Base-by-base conservation (phyloP, 169 alveolate species). In the Eimeria necatrix region DNA sequence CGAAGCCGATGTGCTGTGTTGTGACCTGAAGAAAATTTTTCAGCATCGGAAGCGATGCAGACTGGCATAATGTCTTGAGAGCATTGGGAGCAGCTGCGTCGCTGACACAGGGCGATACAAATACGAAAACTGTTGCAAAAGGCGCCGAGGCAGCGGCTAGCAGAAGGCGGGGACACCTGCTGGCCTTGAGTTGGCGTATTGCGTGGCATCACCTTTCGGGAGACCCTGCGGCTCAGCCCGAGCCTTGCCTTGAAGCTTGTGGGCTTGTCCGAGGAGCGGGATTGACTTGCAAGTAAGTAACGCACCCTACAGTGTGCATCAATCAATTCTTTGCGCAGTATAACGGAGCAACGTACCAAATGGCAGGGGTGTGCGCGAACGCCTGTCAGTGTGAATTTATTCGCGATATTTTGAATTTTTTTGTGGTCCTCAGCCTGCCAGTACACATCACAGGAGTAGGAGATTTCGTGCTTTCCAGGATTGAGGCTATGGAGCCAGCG, bases 381-480 rank as follows among this genome's bases (percentile, higher is more conserved):
- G 32, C 32, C 48, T 68, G 80, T 20, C 48, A 18, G 80, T 68
- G 80, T 32, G n/a, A 9, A 32, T 32, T 32, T 32, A 32, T 32
- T 32, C 41, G 41, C 41, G 41, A 32, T 32, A 32, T 32, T 32
- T 32, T 32, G n/a, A 32, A 2, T 32, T 32, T 32, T 32, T 32
- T 32, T 32, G 41, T 32, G 41, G 41, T 32, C 41, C 41, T 32
- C 86, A 84, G 95, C 48, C 83, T 84, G 49, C 96, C 95, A 61
- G 94, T 95, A 84, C 96, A 95, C 46, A 32, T 95, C 20, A 92
- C 96, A 26, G 96, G 96, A 0, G 95, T 86, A 9, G 96, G 96
- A 12, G 96, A 95, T 51, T 95, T 95, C 48, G 92, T 85, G 56
- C 80, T 93, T 12, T 8, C 60, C 49, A 71, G 89, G 41, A 87